Percentiles rank a stretch among this genome's conserved stretches.
Evolutionary conservation across 2,329 filamentous ascomycete species (phyloP).

Genomic region (Botrytis deweyae): DNA sequence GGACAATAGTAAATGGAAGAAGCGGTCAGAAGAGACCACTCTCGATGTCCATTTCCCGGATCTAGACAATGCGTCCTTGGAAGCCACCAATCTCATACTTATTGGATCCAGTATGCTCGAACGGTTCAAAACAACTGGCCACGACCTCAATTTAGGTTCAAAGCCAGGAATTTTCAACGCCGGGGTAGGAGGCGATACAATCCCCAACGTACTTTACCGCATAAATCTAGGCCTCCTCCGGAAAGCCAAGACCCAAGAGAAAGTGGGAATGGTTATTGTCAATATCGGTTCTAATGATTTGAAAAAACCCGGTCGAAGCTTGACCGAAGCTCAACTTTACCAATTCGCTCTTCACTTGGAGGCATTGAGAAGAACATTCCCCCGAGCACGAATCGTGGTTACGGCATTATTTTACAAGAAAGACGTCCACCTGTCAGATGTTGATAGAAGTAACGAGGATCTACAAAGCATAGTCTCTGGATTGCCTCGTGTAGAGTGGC

Average conservation of each 20-base stretch:
- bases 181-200: conserved; percentile 24
- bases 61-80: background rate
- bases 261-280: conserved; percentile 22
- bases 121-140: conserved; percentile 21
- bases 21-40: conserved; percentile 15
- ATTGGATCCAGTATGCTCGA: conserved; percentile 26
- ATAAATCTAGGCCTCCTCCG: conserved; percentile 17
- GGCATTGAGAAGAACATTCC: conserved; percentile 14
- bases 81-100: conserved; percentile 9
- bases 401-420: conserved; percentile 24
- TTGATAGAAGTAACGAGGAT: conserved; percentile 22
- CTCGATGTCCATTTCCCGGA: conserved; percentile 12
- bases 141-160: conserved; percentile 10
- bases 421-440: conserved; percentile 16
- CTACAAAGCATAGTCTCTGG: background rate
- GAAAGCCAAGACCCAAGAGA: background rate
- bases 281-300: conserved; percentile 24
- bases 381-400: conserved; percentile 15
- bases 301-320: conserved; percentile 17
- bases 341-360: conserved; percentile 18
- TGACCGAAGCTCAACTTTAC: conserved; percentile 10
- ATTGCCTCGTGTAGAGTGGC: conserved; percentile 17
- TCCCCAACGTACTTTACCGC: conserved; percentile 24
- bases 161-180: conserved; percentile 24
- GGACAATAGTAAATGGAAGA: conserved; percentile 14